These are phyloP conservation scores for Eustoma russellianum DNA, from an alignment of 257 asterid species.

Conservation along the genomic window DNA sequence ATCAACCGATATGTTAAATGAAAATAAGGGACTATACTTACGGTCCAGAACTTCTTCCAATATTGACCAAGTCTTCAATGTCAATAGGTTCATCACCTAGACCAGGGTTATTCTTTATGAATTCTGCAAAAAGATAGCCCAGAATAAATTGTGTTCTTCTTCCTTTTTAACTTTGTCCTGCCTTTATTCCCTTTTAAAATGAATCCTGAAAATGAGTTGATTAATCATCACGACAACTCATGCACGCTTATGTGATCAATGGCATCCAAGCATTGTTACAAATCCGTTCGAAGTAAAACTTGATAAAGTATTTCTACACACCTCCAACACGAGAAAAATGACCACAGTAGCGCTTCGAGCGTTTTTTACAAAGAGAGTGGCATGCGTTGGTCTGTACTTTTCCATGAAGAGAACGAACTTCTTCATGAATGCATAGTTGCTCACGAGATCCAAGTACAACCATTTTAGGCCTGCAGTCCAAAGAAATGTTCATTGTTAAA, in stretches of 20 bases:
- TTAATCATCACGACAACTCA: neutral
- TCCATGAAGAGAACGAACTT: conserved; percentile 77
- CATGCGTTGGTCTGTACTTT: conserved; percentile 93
- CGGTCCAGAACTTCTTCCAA: conserved; percentile 91
- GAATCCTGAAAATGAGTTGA: neutral
- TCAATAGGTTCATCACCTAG: conserved; percentile 94
- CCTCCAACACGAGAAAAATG: conserved; percentile 82
- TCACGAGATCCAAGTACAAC: conserved; percentile 94
- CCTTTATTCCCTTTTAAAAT: neutral
- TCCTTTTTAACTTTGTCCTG: neutral
- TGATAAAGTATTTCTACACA: conserved; percentile 15
- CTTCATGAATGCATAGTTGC: conserved; percentile 91
- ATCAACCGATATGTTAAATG: conserved; percentile 14
- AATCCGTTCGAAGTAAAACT: neutral
- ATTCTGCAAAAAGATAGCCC: conserved; percentile 30
- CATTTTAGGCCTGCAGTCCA: conserved; percentile 86
- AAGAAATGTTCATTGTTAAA: conserved; percentile 2
- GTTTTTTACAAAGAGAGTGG: conserved; percentile 70
- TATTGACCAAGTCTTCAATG: conserved; percentile 91
- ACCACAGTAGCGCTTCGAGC: conserved; percentile 56
- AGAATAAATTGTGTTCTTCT: conserved; percentile 1
- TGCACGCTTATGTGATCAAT: neutral
- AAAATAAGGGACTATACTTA: conserved; percentile 30
- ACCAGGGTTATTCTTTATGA: conserved; percentile 51
- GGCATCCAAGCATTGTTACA: neutral